Base-by-base conservation (phyloP, 441 rosid species). In the Adansonia madagascariensis region DNA sequence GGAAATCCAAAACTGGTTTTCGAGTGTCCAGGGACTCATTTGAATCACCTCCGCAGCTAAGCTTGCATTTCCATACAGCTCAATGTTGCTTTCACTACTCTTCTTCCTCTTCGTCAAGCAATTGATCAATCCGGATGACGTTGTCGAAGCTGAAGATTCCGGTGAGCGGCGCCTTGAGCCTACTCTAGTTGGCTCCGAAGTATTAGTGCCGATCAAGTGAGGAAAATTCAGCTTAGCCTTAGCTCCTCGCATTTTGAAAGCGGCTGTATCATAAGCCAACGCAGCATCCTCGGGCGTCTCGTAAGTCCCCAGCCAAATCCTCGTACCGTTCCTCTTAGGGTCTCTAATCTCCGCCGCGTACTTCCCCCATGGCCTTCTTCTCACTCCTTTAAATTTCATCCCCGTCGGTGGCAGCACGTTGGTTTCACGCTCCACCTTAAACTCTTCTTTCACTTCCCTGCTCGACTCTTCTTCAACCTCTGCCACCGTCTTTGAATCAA, bases 291-390 rank as follows among this genome's bases (percentile, higher is more conserved):
- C 88, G 1, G 84, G 80, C 24, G 77, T 85, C 79, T 79, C 86
- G 72, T 85, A 85, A 8, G 88, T 85, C 41, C 88, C 88, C 8
- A 85, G 86, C 88, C 88, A 85, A 27, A 79, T 79, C 52, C 86
- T 80, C 1, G 80, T 76, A 44, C 88, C 86, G 56, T 77, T 85
- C 80, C 75, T 83, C 18, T 84, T 79, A 7, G 86, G 88, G 80
- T 85, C 88, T 8, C 88, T 78, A 27, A 85, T 85, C 83, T 85
- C 88, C 9, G 88, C 88, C 20, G 88, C 84, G 62, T 75, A 85
- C 77, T 85, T 85, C 31, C 86, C 88, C 88, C 88, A 85, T 6
- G 88, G 88, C 71, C 88, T 73, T 64, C 79, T 79, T 82, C 88
- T 81, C 71, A 85, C 88, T 31, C 88, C 88, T 70, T 85, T 77